A percentile compares a stretch with the other conserved stretches of the same genome.
Conservation (phyloP, 441 rosid species). For the Pelargonium fulgidum region DNA sequence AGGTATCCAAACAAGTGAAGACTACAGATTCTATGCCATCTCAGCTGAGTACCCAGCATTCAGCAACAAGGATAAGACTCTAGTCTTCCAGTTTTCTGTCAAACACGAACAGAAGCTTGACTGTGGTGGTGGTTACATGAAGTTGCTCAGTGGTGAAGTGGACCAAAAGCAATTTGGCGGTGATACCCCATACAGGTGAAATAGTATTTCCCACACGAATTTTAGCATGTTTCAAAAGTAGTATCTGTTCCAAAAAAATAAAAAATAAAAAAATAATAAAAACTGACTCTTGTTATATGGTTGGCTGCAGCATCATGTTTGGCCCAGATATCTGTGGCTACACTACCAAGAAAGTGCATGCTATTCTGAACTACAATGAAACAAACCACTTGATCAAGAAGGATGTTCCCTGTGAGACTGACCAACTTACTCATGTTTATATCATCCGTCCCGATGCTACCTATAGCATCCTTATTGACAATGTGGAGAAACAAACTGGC, state of each 20-base stretch:
- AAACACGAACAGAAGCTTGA: slow-evolving; percentile 97
- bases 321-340: slow-evolving; percentile 96
- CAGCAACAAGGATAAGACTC: slow-evolving; percentile 79
- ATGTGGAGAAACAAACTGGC: slow-evolving; percentile 85
- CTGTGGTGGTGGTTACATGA: slow-evolving; percentile 98
- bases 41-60: slow-evolving; percentile 85
- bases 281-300: background rate
- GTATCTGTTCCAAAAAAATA: background rate
- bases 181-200: slow-evolving; percentile 80
- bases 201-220: background rate
- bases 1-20: slow-evolving; percentile 94
- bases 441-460: slow-evolving; percentile 89
- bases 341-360: slow-evolving; percentile 91
- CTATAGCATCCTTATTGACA: slow-evolving; percentile 79
- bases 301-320: slow-evolving; percentile 77
- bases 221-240: no score
- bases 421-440: slow-evolving; percentile 88
- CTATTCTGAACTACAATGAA: slow-evolving; percentile 71
- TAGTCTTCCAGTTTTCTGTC: slow-evolving; percentile 82
- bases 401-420: slow-evolving; percentile 97
- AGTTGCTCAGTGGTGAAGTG: slow-evolving; percentile 63
- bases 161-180: slow-evolving; percentile 92
- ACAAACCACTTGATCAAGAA: slow-evolving; percentile 85
- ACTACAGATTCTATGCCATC: slow-evolving; percentile 83
- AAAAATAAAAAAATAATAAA: background rate